Evolutionary conservation across 2,329 filamentous ascomycete genomes (phyloP).

Genomic region (Ceratocystis variospora): DNA sequence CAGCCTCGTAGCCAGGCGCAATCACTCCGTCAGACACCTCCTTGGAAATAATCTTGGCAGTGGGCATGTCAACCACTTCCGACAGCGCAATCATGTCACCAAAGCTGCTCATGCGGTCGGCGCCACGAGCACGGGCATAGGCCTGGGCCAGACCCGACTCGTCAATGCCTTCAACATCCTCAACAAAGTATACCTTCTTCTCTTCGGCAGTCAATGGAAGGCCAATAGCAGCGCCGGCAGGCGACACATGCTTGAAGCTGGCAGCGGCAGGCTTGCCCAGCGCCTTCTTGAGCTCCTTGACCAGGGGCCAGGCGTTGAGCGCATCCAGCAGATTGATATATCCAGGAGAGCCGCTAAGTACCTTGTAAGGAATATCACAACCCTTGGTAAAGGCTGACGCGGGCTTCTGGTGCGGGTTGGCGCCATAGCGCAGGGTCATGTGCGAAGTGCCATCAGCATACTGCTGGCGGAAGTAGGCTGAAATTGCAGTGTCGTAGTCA

Average conservation of each 20-base stretch:
- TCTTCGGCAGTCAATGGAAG: slow-evolving; percentile 74
- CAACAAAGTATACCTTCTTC: slow-evolving; percentile 96
- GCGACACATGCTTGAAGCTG: slow-evolving; percentile 98
- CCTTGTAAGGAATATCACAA: slow-evolving; percentile 80
- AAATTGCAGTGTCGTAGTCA: slow-evolving; percentile 89
- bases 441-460: slow-evolving; percentile 78
- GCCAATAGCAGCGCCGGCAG: slow-evolving; percentile 87
- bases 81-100: slow-evolving; percentile 92
- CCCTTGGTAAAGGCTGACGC: slow-evolving; percentile 68
- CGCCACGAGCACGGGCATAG: slow-evolving; percentile 86
- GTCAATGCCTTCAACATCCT: slow-evolving; percentile 83
- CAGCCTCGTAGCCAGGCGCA: slow-evolving; percentile 71
- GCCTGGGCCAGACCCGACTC: slow-evolving; percentile 78
- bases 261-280: slow-evolving; percentile 81
- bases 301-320: slow-evolving; percentile 90
- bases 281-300: slow-evolving; percentile 87
- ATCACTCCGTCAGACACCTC: slow-evolving; percentile 97
- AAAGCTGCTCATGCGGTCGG: slow-evolving; percentile 97
- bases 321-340: slow-evolving; percentile 97
- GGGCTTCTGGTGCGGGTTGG: slow-evolving; percentile 97
- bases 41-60: slow-evolving; percentile 92
- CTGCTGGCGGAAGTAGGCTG: slow-evolving; percentile 94
- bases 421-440: slow-evolving; percentile 77
- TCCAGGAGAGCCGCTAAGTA: slow-evolving; percentile 74
- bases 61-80: slow-evolving; percentile 78